A percentile compares a stretch with the other conserved stretches of the same genome.
Conservation (phyloP, 2,329 filamentous ascomycete genomes). For the Ascochyta koolunga region DNA sequence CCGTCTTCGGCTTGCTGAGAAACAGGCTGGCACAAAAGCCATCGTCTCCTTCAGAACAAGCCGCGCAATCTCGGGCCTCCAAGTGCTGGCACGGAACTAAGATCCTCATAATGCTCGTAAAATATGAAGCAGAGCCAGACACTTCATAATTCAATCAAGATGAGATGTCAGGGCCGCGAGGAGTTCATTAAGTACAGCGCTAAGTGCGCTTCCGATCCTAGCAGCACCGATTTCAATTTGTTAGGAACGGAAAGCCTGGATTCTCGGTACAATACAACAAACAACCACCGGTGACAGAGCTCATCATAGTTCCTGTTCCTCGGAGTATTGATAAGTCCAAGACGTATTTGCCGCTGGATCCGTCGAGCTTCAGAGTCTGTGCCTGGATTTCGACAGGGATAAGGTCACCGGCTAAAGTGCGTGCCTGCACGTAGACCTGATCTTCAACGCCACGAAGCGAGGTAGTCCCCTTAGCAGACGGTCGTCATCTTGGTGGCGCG, state of each 20-base stretch:
- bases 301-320: background rate
- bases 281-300: background rate
- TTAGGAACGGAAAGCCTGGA: background rate
- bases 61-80: constrained; percentile 12
- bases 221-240: background rate
- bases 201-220: background rate
- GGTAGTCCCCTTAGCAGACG: constrained; percentile 15
- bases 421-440: constrained; percentile 28
- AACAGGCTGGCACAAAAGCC: constrained; percentile 8
- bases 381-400: constrained; percentile 18
- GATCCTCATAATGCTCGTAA: constrained; percentile 31
- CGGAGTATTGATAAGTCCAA: background rate
- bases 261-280: background rate
- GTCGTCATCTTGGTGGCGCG: constrained; percentile 16
- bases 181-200: background rate
- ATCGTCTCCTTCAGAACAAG: background rate
- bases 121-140: constrained; percentile 3
- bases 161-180: background rate
- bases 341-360: constrained; percentile 25
- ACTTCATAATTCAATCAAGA: background rate
- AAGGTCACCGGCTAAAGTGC: constrained; percentile 26
- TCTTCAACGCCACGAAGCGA: constrained; percentile 27
- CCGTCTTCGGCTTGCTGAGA: constrained; percentile 6
- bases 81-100: no score
- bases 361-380: constrained; percentile 18